Base-by-base conservation (phyloP, 163 green algal genomes). In the Coccomyxa subellipsoidea region DNA sequence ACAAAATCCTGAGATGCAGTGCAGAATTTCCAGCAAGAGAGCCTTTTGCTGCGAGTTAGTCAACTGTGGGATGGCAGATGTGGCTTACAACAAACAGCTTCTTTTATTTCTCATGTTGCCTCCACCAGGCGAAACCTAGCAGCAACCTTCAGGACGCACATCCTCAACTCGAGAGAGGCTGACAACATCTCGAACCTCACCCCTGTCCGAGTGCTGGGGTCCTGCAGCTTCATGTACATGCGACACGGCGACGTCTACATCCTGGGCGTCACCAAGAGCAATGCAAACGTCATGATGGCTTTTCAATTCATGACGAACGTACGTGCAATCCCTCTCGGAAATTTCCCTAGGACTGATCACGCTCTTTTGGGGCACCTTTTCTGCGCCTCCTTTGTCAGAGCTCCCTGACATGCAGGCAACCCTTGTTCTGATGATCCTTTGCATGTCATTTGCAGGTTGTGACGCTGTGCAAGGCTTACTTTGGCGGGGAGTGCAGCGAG, bases 301-400 rank as follows among this genome's bases (percentile, higher is more conserved):
- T 95, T 99, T 86, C 93, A 94, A 69, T 98, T 98, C 86, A 93
- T 99, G 83, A 92, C 84, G 10, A 90, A 88, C 76, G 92, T 95
- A 79, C 83, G 90, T 79, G 27, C 66, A 15, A n/a, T n/a, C n/a
- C n/a, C n/a, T n/a, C n/a, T n/a, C n/a, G n/a, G n/a, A n/a, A n/a
- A n/a, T n/a, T n/a, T n/a, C n/a, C n/a, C n/a, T n/a, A n/a, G n/a
- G n/a, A n/a, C n/a, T n/a, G n/a, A n/a, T n/a, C n/a, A n/a, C n/a
- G n/a, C n/a, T n/a, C n/a, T n/a, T n/a, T n/a, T n/a, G n/a, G n/a
- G n/a, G n/a, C n/a, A n/a, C n/a, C n/a, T n/a, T n/a, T n/a, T n/a
- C n/a, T n/a, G n/a, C n/a, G n/a, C n/a, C n/a, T n/a, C n/a, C n/a
- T n/a, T n/a, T n/a, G n/a, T n/a, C n/a, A n/a, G n/a, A n/a, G n/a